These are phyloP conservation scores for Venturia asperata DNA, from an alignment of 2,329 filamentous ascomycete genomes.

Conservation along the genomic window DNA sequence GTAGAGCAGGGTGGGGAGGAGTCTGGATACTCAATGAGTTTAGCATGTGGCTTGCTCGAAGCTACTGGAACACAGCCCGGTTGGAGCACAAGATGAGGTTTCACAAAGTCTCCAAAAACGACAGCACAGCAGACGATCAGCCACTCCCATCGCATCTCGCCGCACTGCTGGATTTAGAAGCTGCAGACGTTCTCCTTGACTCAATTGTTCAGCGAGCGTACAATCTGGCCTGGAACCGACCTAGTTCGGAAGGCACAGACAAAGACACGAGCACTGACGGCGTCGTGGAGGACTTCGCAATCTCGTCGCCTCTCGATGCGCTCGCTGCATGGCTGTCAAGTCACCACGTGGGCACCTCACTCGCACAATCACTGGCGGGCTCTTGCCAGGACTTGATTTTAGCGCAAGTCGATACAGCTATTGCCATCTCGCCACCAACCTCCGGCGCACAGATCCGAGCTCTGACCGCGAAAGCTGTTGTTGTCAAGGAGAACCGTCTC, in stretches of 20 bases:
- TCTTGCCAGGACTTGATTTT: slow-evolving; percentile 39
- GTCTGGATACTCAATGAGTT: slow-evolving; percentile 59
- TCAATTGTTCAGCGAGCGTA: slow-evolving; percentile 76
- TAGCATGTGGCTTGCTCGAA: slow-evolving; percentile 65
- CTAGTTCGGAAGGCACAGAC: slow-evolving; percentile 59
- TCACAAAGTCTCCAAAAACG: slow-evolving; percentile 23
- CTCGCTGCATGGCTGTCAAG: slow-evolving; percentile 82
- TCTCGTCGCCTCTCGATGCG: slow-evolving; percentile 81
- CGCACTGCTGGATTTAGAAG: slow-evolving; percentile 67
- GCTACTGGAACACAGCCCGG: slow-evolving; percentile 75
- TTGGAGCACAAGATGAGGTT: slow-evolving; percentile 48
- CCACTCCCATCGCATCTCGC: slow-evolving; percentile 69
- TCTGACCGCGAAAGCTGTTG: slow-evolving; percentile 51
- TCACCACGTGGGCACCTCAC: not conserved
- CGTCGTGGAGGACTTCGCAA: slow-evolving; percentile 77
- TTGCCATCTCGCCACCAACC: slow-evolving; percentile 67
- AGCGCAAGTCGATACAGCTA: slow-evolving; percentile 58
- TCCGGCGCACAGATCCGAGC: slow-evolving; percentile 60
- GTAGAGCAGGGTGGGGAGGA: slow-evolving; percentile 57
- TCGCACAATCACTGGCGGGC: slow-evolving; percentile 30
- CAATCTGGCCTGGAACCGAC: slow-evolving; percentile 81
- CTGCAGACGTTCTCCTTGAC: slow-evolving; percentile 72
- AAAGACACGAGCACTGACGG: slow-evolving; percentile 68
- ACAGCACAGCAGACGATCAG: slow-evolving; percentile 43
- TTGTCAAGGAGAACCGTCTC: slow-evolving; percentile 47